These are phyloP conservation scores for Trichosanthes truncata DNA, from an alignment of 306 rosid genomes.

Conservation along the genomic window DNA sequence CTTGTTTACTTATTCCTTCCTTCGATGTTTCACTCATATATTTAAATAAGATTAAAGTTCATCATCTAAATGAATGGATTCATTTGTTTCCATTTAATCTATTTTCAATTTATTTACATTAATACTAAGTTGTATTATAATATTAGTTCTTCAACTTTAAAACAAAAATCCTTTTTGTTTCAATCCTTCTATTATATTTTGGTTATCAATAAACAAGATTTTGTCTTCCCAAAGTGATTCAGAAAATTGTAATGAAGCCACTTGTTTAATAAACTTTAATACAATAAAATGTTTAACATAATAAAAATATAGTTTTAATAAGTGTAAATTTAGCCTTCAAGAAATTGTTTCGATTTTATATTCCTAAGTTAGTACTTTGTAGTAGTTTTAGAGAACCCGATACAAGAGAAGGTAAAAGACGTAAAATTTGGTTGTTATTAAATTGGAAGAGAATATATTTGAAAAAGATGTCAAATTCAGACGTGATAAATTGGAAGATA, in stretches of 20 bases:
- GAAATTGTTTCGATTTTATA: background rate
- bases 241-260: too few species aligned
- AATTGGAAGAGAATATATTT: background rate
- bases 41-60: background rate
- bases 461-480: background rate
- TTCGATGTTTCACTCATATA: background rate
- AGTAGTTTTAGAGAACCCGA: background rate
- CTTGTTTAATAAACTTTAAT: too few species aligned
- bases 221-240: too few species aligned
- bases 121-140: background rate
- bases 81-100: background rate
- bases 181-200: too few species aligned
- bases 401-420: background rate
- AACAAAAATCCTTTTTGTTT: too few species aligned
- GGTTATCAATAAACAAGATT: too few species aligned
- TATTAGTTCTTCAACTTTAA: too few species aligned
- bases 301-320: too few species aligned
- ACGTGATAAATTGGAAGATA: background rate
- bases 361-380: background rate
- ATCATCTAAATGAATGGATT: background rate
- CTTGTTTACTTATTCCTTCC: too few species aligned
- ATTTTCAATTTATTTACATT: too few species aligned
- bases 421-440: background rate
- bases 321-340: background rate
- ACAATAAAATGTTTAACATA: background rate